A percentile compares a stretch with the other conserved stretches of the same genome.
phyloP scores from a whole-genome alignment of 768 basidiomycete species.

The Amanita polypyramis region DNA sequence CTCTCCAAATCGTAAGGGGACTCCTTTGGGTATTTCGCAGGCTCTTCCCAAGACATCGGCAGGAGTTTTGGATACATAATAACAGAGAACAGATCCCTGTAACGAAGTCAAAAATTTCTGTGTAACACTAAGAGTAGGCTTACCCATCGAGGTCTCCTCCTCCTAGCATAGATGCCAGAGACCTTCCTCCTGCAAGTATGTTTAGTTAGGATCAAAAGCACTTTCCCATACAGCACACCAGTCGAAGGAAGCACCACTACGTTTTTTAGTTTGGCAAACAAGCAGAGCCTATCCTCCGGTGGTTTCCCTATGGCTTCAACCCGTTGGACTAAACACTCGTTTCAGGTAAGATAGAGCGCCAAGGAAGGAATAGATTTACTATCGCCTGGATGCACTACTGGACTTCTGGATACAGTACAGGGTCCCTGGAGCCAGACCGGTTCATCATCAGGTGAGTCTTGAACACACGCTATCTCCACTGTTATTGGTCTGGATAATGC shows the following conservation, averaged over 20 bases:
- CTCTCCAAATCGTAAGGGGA: slow-evolving; percentile 29
- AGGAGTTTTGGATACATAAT: slow-evolving; percentile 45
- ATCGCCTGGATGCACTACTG: slow-evolving; percentile 69
- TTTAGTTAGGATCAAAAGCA: neutral
- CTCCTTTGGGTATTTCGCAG: slow-evolving; percentile 40
- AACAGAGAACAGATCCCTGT: slow-evolving; percentile 57
- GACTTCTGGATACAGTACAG: slow-evolving; percentile 59
- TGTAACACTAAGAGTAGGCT: slow-evolving; percentile 8
- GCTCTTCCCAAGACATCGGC: slow-evolving; percentile 35
- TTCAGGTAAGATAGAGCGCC: neutral
- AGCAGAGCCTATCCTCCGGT: slow-evolving; percentile 39
- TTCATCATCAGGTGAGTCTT: slow-evolving; percentile 34
- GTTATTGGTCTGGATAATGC: neutral
- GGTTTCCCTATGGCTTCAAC: slow-evolving; percentile 66
- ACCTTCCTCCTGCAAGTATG: slow-evolving; percentile 35
- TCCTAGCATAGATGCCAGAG: slow-evolving; percentile 57
- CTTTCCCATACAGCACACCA: slow-evolving; percentile 25
- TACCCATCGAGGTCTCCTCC: slow-evolving; percentile 81
- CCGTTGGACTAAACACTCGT: slow-evolving; percentile 41
- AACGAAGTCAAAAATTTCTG: neutral
- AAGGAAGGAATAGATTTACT: slow-evolving; percentile 24
- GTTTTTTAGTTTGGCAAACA: slow-evolving; percentile 55
- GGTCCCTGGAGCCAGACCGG: slow-evolving; percentile 50
- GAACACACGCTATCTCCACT: slow-evolving; percentile 41
- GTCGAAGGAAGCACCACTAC: slow-evolving; percentile 60